A percentile compares a stretch with the other conserved stretches of the same genome.
phyloP scores from a whole-genome alignment of 257 asterid species.

The Ehretia macrophylla region DNA sequence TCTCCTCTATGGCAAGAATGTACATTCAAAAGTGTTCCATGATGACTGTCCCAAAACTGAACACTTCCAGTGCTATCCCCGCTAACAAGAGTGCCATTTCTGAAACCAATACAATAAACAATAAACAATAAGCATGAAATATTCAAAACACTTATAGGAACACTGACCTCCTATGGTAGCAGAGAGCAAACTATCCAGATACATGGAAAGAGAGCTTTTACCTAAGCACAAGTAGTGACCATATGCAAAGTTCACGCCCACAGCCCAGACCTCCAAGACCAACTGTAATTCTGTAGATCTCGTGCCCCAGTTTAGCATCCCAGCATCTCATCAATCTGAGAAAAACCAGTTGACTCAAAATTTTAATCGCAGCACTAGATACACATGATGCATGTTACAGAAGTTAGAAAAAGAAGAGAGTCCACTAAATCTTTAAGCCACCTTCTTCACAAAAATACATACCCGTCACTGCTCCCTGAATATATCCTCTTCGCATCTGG shows the following conservation, averaged over 20 bases:
- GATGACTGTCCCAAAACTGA: slow-evolving; percentile 87
- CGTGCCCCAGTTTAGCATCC: slow-evolving; percentile 62
- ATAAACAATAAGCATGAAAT: background rate
- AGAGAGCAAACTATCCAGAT: background rate
- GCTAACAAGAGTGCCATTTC: slow-evolving; percentile 58
- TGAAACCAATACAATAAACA: slow-evolving; percentile 16
- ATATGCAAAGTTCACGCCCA: slow-evolving; percentile 73
- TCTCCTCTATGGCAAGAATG: slow-evolving; percentile 91
- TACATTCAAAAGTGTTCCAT: slow-evolving; percentile 84
- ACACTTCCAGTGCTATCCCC: slow-evolving; percentile 91
- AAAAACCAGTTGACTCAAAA: background rate
- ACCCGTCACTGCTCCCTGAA: slow-evolving; percentile 97
- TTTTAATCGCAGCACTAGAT: slow-evolving; percentile 9
- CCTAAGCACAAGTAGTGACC: slow-evolving; percentile 86
- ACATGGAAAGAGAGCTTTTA: slow-evolving; percentile 15
- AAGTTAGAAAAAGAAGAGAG: background rate
- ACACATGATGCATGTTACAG: background rate
- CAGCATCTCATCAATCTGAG: slow-evolving; percentile 84
- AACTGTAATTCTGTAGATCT: slow-evolving; percentile 77
- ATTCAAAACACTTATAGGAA: background rate
- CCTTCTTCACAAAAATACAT: slow-evolving; percentile 23
- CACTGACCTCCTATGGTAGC: background rate
- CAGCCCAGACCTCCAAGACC: slow-evolving; percentile 71
- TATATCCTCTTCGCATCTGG: slow-evolving; percentile 63
- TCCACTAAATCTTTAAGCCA: background rate